Conservation (phyloP, 2,329 filamentous ascomycete species). For the Knufia fluminis region DNA sequence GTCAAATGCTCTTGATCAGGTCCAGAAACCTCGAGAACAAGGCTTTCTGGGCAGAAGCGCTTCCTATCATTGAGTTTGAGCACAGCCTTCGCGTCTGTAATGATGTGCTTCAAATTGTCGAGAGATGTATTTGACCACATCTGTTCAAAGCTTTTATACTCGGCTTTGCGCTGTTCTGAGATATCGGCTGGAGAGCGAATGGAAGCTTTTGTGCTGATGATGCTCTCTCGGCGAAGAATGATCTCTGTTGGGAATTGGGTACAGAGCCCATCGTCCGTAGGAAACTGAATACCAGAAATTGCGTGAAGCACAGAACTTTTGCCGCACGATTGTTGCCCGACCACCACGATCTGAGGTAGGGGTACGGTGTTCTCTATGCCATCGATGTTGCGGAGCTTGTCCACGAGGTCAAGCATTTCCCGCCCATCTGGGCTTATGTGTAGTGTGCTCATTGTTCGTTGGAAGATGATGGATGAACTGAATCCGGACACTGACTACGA, state of each 20-base stretch:
- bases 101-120: constrained; percentile 39
- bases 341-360: constrained; percentile 49
- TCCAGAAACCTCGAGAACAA: constrained; percentile 51
- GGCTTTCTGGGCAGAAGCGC: constrained; percentile 40
- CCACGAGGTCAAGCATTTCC: constrained; percentile 44
- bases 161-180: constrained; percentile 7
- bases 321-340: constrained; percentile 51
- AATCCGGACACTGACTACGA: too few relatives aligned
- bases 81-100: constrained; percentile 41
- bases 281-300: constrained; percentile 53
- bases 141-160: constrained; percentile 31
- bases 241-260: constrained; percentile 56
- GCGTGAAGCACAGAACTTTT: constrained; percentile 59
- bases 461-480: too few relatives aligned
- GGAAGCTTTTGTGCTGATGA: background rate
- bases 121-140: too few relatives aligned
- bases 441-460: too few relatives aligned
- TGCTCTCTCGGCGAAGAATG: constrained; percentile 38
- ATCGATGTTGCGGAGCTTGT: constrained; percentile 43
- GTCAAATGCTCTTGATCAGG: constrained; percentile 52
- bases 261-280: constrained; percentile 46
- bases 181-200: constrained; percentile 5
- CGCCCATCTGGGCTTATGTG: background rate
- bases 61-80: constrained; percentile 41
- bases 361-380: constrained; percentile 37